Evolutionary conservation across 768 basidiomycete species (phyloP), one percentile per base, ranked within the genome.

Genomic region (Suillus decipiens): DNA sequence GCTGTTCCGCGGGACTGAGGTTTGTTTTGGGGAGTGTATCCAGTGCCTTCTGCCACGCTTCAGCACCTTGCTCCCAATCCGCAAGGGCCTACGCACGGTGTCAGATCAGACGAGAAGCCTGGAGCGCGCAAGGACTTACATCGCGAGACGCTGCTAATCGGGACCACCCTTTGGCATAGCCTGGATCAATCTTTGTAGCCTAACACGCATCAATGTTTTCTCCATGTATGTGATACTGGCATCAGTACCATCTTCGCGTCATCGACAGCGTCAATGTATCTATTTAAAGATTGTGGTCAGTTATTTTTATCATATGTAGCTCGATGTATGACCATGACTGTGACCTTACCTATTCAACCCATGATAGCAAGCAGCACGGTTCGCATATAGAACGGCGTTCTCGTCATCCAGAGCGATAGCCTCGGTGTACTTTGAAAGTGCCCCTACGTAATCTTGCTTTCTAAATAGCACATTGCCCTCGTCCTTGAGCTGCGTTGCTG

Each of bases 301-400:
- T 11, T 34, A 59, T 59, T 34, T 22, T 36, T 36, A 61, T 14
- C 24, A n/a, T n/a, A n/a, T n/a, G 39, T 34, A 33, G 3, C 10
- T 19, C n/a, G 42, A 19, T 5, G 31, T 17, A 10, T 0, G 34
- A 55, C 28, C 28, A 28, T 3, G 22, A 45, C 47, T 48, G 47
- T 24, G 17, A 31, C 19, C 60, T 41, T 42, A 79, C 80, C 71
- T 74, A 60, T 78, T 76, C 70, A 81, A 65, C 0, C 69, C 69
- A 42, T 79, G 64, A 48, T 69, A 68, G 59, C 75, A 75, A 17
- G 80, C 82, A 7, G 82, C 79, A 15, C 82, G 77, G 67, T 83
- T 83, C 22, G 78, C 75, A 65, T 77, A 80, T 19, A 82, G 68
- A 10, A 83, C 68, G 1, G 80, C 77, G 67, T 80, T 80, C 22